Evolutionary conservation across 306 rosid species (phyloP).

Genomic region (Lagenaria siceraria): DNA sequence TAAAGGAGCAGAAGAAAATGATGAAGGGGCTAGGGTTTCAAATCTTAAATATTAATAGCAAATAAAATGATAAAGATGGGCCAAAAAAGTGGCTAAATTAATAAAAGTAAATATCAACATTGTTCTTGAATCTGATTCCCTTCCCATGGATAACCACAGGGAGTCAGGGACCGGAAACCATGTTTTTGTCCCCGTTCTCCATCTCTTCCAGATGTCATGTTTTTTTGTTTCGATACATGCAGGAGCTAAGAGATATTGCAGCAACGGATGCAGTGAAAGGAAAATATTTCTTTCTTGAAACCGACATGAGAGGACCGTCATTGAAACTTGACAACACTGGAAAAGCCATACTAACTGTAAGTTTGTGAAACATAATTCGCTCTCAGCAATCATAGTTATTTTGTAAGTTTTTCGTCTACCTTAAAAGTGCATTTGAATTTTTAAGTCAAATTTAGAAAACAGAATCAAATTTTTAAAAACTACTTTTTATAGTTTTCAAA

Average conservation of each 20-base stretch:
- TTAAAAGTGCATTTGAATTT: too few relatives aligned
- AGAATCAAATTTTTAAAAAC: too few relatives aligned
- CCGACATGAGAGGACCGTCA: slow-evolving; percentile 72
- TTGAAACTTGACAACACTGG: slow-evolving; percentile 88
- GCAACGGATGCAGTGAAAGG: slow-evolving; percentile 55
- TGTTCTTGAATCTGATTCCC: background rate
- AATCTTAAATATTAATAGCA: background rate
- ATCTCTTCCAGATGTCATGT: background rate
- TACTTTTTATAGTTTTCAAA: too few relatives aligned
- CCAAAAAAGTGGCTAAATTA: background rate
- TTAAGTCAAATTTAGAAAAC: too few relatives aligned
- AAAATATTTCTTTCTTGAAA: slow-evolving; percentile 73
- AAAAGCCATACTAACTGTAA: slow-evolving; percentile 74
- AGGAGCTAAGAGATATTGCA: slow-evolving; percentile 88
- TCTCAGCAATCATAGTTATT: background rate
- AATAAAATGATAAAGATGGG: background rate
- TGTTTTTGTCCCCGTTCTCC: background rate
- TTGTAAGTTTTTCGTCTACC: too few relatives aligned
- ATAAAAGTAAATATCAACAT: background rate
- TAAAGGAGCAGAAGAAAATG: background rate
- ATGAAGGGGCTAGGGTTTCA: background rate
- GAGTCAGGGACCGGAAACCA: background rate
- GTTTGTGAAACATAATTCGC: slow-evolving; percentile 4
- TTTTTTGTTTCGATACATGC: slow-evolving; percentile 10
- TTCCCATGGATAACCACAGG: background rate